These are phyloP conservation scores for Rubia yunnanensis DNA, from an alignment of 257 asterid species.

Conservation along the genomic window DNA sequence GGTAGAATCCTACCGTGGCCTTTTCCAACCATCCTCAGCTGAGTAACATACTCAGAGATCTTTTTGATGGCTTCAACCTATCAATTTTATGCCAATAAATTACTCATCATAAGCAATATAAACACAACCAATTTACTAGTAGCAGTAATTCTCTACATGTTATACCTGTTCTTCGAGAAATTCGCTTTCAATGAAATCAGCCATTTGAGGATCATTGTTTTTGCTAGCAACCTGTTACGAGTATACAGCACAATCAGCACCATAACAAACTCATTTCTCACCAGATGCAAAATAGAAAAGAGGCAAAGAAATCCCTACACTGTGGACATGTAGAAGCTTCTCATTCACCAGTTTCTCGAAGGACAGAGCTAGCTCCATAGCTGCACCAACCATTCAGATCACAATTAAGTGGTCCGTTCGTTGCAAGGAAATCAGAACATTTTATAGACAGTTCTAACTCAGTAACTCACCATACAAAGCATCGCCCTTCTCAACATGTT, in stretches of 20 bases:
- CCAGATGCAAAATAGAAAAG: not conserved
- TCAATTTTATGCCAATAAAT: not conserved
- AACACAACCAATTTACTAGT: not conserved
- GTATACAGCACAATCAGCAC: not conserved
- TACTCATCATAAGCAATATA: not conserved
- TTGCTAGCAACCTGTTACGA: constrained; percentile 48
- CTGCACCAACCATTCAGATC: constrained; percentile 28
- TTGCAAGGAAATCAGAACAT: not conserved
- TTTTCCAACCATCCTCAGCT: constrained; percentile 79
- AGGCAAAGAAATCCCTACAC: constrained; percentile 25
- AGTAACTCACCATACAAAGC: constrained; percentile 58
- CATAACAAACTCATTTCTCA: not conserved
- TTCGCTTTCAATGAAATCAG: constrained; percentile 63
- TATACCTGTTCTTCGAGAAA: constrained; percentile 64
- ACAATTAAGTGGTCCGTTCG: not conserved
- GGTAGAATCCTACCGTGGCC: constrained; percentile 56
- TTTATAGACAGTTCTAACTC: not conserved
- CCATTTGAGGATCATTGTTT: constrained; percentile 55
- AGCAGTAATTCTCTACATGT: not conserved
- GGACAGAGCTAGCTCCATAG: constrained; percentile 71
- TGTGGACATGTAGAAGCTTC: constrained; percentile 49
- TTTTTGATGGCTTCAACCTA: constrained; percentile 73
- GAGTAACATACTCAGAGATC: constrained; percentile 64
- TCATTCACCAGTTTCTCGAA: constrained; percentile 62
- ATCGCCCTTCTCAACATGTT: constrained; percentile 74